Conservation (phyloP, 2,329 filamentous ascomycete species). For the Shiraia sp. region DNA sequence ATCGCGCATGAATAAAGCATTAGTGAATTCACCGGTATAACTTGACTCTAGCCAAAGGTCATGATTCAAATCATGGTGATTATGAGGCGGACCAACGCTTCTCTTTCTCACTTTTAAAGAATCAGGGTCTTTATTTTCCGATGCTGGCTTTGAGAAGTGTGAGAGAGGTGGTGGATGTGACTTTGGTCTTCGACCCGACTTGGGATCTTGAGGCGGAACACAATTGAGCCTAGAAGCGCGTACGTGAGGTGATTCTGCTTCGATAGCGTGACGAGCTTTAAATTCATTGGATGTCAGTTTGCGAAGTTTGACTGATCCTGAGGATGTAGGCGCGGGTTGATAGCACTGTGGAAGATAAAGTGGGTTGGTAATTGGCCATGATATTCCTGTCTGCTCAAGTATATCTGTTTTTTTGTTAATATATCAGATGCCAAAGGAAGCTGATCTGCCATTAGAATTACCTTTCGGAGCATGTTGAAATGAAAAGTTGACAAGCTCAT, state of each 20-base stretch:
- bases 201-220: slow-evolving; percentile 13
- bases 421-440: no score
- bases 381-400: slow-evolving; percentile 72
- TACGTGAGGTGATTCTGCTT: slow-evolving; percentile 13
- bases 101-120: slow-evolving; percentile 19
- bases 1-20: slow-evolving; percentile 23
- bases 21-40: slow-evolving; percentile 11
- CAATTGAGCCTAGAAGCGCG: slow-evolving; percentile 10
- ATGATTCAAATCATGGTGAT: slow-evolving; percentile 22
- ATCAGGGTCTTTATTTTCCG: slow-evolving; percentile 2
- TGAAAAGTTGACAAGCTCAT: slow-evolving; percentile 76
- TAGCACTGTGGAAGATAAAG: slow-evolving; percentile 25
- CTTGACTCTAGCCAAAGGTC: slow-evolving; percentile 9
- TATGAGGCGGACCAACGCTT: slow-evolving; percentile 9
- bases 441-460: slow-evolving; percentile 54
- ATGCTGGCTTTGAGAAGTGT: slow-evolving; percentile 17
- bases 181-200: slow-evolving; percentile 19
- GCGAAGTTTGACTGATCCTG: not conserved
- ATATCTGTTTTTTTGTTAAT: slow-evolving; percentile 58
- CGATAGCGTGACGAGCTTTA: slow-evolving; percentile 4
- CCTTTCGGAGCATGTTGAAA: slow-evolving; percentile 83
- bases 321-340: slow-evolving; percentile 4
- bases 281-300: slow-evolving; percentile 5
- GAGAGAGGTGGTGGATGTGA: slow-evolving; percentile 19
- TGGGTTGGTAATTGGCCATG: slow-evolving; percentile 67